These are phyloP conservation scores for Aspergillus sp. DNA, from an alignment of 2,329 filamentous ascomycete genomes.

Conservation along the genomic window DNA sequence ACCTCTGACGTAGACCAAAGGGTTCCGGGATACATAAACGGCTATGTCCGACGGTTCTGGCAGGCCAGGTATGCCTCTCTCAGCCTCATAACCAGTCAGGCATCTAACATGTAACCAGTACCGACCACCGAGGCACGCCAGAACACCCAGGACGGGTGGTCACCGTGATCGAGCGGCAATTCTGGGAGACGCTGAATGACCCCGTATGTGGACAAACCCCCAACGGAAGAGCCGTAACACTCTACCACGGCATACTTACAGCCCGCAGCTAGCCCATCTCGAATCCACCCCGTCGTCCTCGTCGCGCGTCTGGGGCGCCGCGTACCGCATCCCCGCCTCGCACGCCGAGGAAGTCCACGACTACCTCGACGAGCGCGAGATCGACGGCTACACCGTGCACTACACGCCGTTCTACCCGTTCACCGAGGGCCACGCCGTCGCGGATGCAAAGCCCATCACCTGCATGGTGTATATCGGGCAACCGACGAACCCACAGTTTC, in stretches of 20 bases:
- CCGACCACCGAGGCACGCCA: constrained; percentile 93
- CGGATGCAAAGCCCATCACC: constrained; percentile 36
- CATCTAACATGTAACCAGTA: constrained; percentile 50
- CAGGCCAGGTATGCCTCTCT: constrained; percentile 52
- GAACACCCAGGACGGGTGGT: constrained; percentile 85
- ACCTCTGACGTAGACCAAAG: constrained; percentile 64
- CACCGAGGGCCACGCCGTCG: constrained; percentile 12
- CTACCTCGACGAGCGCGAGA: constrained; percentile 94
- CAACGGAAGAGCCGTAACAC: not conserved
- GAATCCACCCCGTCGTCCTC: constrained; percentile 28
- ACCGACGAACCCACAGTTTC: constrained; percentile 88
- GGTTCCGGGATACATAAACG: constrained; percentile 84
- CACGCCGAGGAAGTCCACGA: constrained; percentile 77
- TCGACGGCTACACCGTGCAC: constrained; percentile 95
- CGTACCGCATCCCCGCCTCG: constrained; percentile 75
- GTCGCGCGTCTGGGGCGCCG: constrained; percentile 80
- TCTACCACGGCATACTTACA: not conserved
- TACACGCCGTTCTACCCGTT: constrained; percentile 78
- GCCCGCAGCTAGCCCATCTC: constrained; percentile 30
- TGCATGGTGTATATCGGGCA: constrained; percentile 92
- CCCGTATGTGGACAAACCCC: constrained; percentile 47
- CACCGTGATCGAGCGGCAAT: constrained; percentile 80
- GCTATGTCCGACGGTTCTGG: constrained; percentile 96
- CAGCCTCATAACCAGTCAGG: not conserved
- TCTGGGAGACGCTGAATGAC: constrained; percentile 74